Conservation (phyloP, 2,329 filamentous ascomycete species). For the Chrysosporium queenslandicum region DNA sequence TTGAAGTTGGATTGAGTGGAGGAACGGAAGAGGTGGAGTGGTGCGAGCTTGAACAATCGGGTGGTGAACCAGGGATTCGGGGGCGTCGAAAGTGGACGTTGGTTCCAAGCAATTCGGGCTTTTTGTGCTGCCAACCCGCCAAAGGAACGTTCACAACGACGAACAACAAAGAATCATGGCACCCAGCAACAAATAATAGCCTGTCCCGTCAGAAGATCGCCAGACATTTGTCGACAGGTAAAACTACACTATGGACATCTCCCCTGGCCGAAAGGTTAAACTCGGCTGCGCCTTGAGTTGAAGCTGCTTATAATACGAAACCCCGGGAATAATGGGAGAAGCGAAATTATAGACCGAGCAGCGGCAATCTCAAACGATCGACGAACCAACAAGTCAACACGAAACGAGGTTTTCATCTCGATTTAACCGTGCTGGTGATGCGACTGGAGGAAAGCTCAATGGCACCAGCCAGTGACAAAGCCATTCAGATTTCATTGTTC, state of each 20-base stretch:
- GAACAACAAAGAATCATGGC: conserved; percentile 3
- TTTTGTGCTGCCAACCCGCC: not conserved
- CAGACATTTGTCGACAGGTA: not conserved
- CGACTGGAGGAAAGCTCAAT: no score
- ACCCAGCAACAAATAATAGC: no score
- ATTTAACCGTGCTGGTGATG: no score
- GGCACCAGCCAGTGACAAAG: no score
- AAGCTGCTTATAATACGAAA: not conserved
- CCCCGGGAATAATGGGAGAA: not conserved
- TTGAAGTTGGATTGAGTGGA: conserved; percentile 9
- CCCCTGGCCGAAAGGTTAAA: not conserved
- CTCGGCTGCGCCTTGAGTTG: not conserved
- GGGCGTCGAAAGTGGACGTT: not conserved
- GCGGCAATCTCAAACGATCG: no score
- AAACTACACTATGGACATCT: not conserved
- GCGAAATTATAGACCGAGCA: not conserved
- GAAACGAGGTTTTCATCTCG: no score
- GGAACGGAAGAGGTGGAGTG: conserved; percentile 2
- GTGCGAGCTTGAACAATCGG: not conserved
- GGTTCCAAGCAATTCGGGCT: conserved; percentile 1
- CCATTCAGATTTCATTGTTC: no score
- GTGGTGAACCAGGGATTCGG: conserved; percentile 6
- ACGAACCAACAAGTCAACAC: no score
- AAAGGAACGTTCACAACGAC: not conserved
- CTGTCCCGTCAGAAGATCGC: no score